Conservation (phyloP, 1,284 basidiomycete species). For the Cutaneotrichosporon arboriforme region DNA sequence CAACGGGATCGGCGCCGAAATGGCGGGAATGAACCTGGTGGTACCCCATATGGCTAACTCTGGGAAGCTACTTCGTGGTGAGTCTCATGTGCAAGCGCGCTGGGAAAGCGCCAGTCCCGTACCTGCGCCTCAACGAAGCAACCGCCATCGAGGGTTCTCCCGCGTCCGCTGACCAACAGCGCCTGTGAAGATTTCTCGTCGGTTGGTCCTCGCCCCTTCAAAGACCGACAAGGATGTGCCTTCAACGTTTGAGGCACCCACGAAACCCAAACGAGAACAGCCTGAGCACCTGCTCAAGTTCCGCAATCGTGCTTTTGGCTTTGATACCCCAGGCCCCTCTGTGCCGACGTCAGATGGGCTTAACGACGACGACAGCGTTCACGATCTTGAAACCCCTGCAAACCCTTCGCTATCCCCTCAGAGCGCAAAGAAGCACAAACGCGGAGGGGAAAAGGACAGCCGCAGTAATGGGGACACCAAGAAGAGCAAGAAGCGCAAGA, state of each 20-base stretch:
- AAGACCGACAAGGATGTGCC: neutral
- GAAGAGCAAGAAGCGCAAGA: conserved; percentile 24
- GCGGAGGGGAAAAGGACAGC: neutral
- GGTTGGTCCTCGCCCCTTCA: conserved; percentile 31
- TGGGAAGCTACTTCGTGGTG: conserved; percentile 38
- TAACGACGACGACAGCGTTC: neutral
- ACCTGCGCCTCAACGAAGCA: too few relatives aligned
- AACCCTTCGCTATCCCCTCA: neutral
- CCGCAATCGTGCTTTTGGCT: conserved; percentile 36
- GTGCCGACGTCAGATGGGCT: neutral
- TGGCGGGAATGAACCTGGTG: conserved; percentile 40
- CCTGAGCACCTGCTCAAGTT: conserved; percentile 40
- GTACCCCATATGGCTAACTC: conserved; percentile 26
- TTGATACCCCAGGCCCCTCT: conserved; percentile 33
- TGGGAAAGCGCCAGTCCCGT: too few relatives aligned
- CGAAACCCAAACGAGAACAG: conserved; percentile 28
- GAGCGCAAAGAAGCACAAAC: conserved; percentile 12
- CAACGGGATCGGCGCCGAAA: conserved; percentile 37
- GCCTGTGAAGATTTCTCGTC: conserved; percentile 34
- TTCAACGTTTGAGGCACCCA: conserved; percentile 1
- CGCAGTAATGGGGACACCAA: conserved; percentile 12
- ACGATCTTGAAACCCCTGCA: neutral
- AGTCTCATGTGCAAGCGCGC: too few relatives aligned
- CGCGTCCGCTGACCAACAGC: conserved; percentile 20
- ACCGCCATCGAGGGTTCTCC: too few relatives aligned